Evolutionary conservation across 2,329 filamentous ascomycete genomes (phyloP), one percentile per base, ranked within the genome.

Genomic region (Colletotrichum limetticola): DNA sequence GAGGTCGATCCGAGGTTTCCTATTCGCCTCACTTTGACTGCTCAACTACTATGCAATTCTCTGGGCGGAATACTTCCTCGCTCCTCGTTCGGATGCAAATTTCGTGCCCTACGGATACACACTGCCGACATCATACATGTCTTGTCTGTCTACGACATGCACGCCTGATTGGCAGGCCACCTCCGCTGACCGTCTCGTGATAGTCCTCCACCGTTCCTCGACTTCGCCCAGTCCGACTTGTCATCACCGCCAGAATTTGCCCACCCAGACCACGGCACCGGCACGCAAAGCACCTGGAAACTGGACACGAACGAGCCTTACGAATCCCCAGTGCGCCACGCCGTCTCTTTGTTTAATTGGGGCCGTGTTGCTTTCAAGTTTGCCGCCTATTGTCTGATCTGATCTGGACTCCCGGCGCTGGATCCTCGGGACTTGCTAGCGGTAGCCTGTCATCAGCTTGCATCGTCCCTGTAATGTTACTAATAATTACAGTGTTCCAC

Each of bases 401-500:
- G 60, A 58, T 58, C 52, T 55, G 46, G 42, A 32, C 35, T 26
- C 1, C 53, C 42, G 24, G 7, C n/a, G 28, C 42, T 62, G 26
- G 42, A 24, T 19, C 42, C 42, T 62, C 11, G 55, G 58, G 32
- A 56, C 30, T 63, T 62, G 30, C n/a, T 62, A 56, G 42, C 19
- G 19, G 42, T 49, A 49, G 42, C 42, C 37, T 56, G 55, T 30
- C 61, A n/a, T 58, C 37, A 35, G 46, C 59, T 64, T 55, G 49
- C 63, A 26, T 37, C 49, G 26, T 42, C 59, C 52, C 49, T 28
- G 16, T n/a, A 30, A 65, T 30, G 28, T 37, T 49, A 42, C 42
- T 42, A 26, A 60, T n/a, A 30, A 63, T 72, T 30, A n/a, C 52
- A 58, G 52, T 32, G 61, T 61, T 52, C 69, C 69, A 69, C 69